Base-by-base conservation (phyloP, 192 early-diverging fungal species). In the Coemansia nantahalensis region DNA sequence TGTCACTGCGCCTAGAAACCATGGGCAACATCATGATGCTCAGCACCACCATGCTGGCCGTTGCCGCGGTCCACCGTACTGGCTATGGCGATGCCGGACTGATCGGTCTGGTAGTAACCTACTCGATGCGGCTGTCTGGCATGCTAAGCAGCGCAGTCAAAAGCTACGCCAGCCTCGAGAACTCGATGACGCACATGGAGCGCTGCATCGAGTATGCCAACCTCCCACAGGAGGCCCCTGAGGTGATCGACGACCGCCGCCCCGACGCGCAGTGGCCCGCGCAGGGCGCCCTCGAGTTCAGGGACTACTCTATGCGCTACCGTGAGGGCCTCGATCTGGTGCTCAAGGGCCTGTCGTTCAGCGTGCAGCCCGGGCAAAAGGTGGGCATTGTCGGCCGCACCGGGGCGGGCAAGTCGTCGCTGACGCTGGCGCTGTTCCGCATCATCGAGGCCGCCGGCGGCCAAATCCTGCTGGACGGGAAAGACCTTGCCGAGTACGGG, bases 351-450 rank as follows among this genome's bases (percentile, higher is more conserved):
- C 18, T 77, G 32, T 70, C 60, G 28, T 62, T 80, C 48, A 26
- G 54, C 2, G 69, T 68, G 14, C 10, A 16, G 34, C 79, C 77
- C 18, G 56, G 48, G 7, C 75, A 85, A 48, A 85, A 85, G 54
- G 65, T 85, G n/a, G 84, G 84, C 9, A 82, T 85, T 15, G 83
- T 83, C 10, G 83, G 83, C 1, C 78, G 83, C 16, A 85, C 84
- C 12, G 92, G 90, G 22, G 89, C 87, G 4, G 89, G 89, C n/a
- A 92, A 94, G 57, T 82, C 84, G 3, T 84, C 89, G 4, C 49
- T 91, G 19, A 79, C 83, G 13, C 54, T 91, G 48, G 82, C 86
- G 0, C 64, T 93, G 28, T 93, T 92, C 79, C 71, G 91, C 0
- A 81, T 93, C 37, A 78, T 91, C 3, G 84, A 86, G 30, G 65